Base-by-base conservation (phyloP, 371 early-diverging fungal species). In the Rhizopus stolonifer region DNA sequence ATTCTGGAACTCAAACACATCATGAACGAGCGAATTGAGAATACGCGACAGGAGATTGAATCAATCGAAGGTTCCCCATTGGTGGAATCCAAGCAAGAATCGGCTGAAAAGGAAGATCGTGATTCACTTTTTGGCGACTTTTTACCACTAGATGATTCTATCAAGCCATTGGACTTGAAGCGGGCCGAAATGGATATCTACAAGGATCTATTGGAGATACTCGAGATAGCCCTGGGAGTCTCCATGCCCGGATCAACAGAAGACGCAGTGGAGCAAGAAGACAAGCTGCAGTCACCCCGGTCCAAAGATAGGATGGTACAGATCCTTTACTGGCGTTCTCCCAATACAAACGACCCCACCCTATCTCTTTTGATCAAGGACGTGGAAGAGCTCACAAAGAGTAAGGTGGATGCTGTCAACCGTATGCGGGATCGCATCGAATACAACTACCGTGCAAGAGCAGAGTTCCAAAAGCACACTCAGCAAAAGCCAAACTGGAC, bases 1-100 rank as follows among this genome's bases (percentile, higher is more conserved):
- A 59, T 92, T 15, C 62, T 81, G 15, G 87, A 88, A 53, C 64
- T 85, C 44, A 74, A 70, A 31, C 61, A 74, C 9, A 71, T 81
- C 33, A 67, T 82, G 13, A 50, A 71, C 25, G 69, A 80, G 2
- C 46, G 86, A 15, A 74, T 80, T 18, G 81, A 79, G 11, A 68
- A 21, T 0, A 34, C 47, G 23, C 52, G 42, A 33, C 29, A 33
- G 21, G 58, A 65, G 11, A 57, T 61, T 11, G 14, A 23, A 11
- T 21, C 49, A 10, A 26, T 7, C 3, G 39, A 42, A 19, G 31
- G 18, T 19, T 13, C 22, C 0, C 19, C 47, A 19, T 31, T 45
- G 9, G 29, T 49, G 3, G 54, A 56, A 21, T 21, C 39, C 4
- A 31, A 22, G 8, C 23, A 19, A 0, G 17, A 45, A 3, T 31